phyloP scores from a whole-genome alignment of 2,329 filamentous ascomycete species.

The Dothideomycetidae sp. region DNA sequence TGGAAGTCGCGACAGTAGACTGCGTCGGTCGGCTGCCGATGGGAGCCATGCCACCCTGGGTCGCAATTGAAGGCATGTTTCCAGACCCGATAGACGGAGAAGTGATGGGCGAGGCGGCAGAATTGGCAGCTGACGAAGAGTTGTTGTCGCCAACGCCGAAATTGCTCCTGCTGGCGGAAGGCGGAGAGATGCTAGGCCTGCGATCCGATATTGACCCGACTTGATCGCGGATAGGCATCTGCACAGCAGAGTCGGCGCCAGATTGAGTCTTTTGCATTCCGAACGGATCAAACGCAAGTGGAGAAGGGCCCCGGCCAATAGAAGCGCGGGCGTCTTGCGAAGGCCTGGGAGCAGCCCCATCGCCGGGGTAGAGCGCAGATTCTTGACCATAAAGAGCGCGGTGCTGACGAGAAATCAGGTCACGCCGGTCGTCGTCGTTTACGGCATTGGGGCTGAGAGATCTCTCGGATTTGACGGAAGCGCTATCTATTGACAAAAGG shows the following conservation, averaged over 20 bases:
- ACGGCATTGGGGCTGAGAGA: conserved; percentile 71
- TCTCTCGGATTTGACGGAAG: conserved; percentile 69
- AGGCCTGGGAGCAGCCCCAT: conserved; percentile 49
- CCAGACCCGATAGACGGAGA: conserved; percentile 56
- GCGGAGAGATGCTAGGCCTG: conserved; percentile 74
- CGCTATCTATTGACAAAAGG: conserved; percentile 42
- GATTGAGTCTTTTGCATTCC: conserved; percentile 35
- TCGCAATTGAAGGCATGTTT: conserved; percentile 33
- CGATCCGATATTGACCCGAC: conserved; percentile 28
- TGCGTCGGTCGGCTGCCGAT: conserved; percentile 78
- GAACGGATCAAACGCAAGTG: conserved; percentile 63
- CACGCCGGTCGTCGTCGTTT: conserved; percentile 91
- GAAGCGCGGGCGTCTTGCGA: conserved; percentile 51
- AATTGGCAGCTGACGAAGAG: conserved; percentile 57
- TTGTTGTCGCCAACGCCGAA: conserved; percentile 39
- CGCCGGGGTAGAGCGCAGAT: conserved; percentile 53
- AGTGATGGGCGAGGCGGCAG: conserved; percentile 69
- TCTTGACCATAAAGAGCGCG: conserved; percentile 78
- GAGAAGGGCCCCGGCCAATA: conserved; percentile 61
- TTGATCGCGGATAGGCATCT: conserved; percentile 35
- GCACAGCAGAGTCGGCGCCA: conserved; percentile 38
- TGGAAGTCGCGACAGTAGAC: conserved; percentile 39
- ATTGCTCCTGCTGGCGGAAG: conserved; percentile 48
- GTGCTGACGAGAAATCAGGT: conserved; percentile 90
- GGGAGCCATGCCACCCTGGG: conserved; percentile 59